Conservation (phyloP, 1,139 yeast genomes). For the Hyphopichia burtonii region DNA sequence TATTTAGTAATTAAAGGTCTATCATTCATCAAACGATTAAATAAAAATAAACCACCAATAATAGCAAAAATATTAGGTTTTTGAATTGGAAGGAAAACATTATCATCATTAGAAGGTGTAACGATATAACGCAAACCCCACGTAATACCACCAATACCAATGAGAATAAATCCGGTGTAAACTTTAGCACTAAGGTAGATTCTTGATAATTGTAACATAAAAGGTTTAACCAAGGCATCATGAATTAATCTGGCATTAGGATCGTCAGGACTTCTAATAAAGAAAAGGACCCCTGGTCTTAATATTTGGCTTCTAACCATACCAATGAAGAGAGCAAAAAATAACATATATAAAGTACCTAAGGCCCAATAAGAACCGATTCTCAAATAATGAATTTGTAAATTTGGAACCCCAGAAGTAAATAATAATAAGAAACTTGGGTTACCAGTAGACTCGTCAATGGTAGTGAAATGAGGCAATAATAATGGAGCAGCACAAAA, state of each 20-base stretch:
- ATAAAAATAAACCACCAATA: constrained; percentile 8
- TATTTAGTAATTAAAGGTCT: constrained; percentile 27
- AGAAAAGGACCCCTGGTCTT: constrained; percentile 86
- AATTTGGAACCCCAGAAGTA: constrained; percentile 21
- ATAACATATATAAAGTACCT: constrained; percentile 86
- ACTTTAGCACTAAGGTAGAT: constrained; percentile 74
- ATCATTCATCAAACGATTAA: not conserved
- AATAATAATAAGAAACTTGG: constrained; percentile 16
- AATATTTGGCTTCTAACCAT: constrained; percentile 72
- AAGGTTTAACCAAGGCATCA: constrained; percentile 80
- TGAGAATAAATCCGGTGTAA: constrained; percentile 67
- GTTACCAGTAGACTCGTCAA: constrained; percentile 3
- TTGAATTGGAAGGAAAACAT: constrained; percentile 29
- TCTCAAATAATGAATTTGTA: constrained; percentile 22
- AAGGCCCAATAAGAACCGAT: constrained; percentile 57
- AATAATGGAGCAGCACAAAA: constrained; percentile 62
- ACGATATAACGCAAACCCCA: constrained; percentile 48
- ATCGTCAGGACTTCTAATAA: constrained; percentile 92
- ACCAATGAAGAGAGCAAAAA: constrained; percentile 82
- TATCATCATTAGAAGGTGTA: constrained; percentile 12
- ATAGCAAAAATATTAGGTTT: constrained; percentile 3
- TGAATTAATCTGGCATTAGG: constrained; percentile 87
- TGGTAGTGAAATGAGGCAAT: constrained; percentile 16
- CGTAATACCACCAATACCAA: constrained; percentile 73
- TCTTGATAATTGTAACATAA: constrained; percentile 68